Percentiles rank a stretch among this genome's conserved stretches.
phyloP scores from a whole-genome alignment of 2,329 filamentous ascomycete species.

The Hypoxylon sp. region DNA sequence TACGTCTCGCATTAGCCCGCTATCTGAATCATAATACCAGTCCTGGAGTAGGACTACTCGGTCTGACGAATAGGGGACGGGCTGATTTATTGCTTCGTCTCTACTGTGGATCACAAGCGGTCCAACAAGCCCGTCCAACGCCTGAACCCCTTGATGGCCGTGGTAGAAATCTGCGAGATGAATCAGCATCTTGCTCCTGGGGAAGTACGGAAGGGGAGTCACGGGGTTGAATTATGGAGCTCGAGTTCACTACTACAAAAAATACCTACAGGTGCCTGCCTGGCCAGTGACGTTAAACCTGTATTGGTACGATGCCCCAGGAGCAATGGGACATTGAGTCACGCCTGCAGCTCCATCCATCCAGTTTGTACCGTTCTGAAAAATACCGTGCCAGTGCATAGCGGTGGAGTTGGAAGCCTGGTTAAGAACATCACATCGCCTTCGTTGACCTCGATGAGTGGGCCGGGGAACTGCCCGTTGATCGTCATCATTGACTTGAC shows the following conservation, averaged over 20 bases:
- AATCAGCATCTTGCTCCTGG: constrained; percentile 39
- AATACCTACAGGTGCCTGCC: constrained; percentile 57
- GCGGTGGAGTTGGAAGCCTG: constrained; percentile 75
- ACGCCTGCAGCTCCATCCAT: constrained; percentile 81
- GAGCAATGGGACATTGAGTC: constrained; percentile 76
- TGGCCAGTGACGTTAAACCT: constrained; percentile 73
- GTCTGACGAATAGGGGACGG: constrained; percentile 69
- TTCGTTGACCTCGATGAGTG: constrained; percentile 79
- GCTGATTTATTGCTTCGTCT: constrained; percentile 64
- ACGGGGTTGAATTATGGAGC: neutral
- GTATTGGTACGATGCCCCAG: constrained; percentile 75
- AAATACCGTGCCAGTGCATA: constrained; percentile 84
- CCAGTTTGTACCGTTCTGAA: constrained; percentile 79
- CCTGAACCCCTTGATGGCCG: constrained; percentile 72
- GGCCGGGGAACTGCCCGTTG: constrained; percentile 82
- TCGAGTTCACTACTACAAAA: neutral
- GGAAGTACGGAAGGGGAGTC: neutral
- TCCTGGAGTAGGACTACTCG: constrained; percentile 76
- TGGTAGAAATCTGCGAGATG: constrained; percentile 56
- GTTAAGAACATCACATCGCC: constrained; percentile 81
- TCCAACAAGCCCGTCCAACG: constrained; percentile 76
- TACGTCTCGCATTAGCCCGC: constrained; percentile 56
- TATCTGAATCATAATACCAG: constrained; percentile 74
- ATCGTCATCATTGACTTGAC: constrained; percentile 75
- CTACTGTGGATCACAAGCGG: constrained; percentile 74